Evolutionary conservation across 768 basidiomycete genomes (phyloP), one percentile per base, ranked within the genome.

Genomic region (Pleurotus pulmonarius): DNA sequence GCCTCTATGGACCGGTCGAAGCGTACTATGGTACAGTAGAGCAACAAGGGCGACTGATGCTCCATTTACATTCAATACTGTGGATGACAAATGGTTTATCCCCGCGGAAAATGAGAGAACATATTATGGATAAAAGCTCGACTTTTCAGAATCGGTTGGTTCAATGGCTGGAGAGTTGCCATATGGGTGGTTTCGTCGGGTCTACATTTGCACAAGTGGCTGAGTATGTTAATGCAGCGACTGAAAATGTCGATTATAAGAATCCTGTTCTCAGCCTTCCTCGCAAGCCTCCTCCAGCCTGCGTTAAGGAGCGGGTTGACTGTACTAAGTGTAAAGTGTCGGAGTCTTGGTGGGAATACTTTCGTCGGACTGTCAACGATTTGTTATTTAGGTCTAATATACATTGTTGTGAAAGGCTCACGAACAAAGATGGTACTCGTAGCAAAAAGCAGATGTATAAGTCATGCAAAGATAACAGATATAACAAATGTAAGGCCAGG

Each of bases 141-240:
- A 3, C 20, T 18, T 46, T 15, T 5, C 64, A 67, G 48, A 49
- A 61, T 22, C 48, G 47, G 7, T 22, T 76, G 1, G 52, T 75
- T 0, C 29, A 56, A 18, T 75, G n/a, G 57, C 41, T 77, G 3
- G 74, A 76, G 52, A 55, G 54, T 9, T 51, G 51, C 11, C 69
- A 72, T 57, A 49, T 57, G 2, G 76, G 73, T 5, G 66, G 72
- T 24, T 72, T 72, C 46, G 11, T 58, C 5, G 65, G 61, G 7
- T 68, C 64, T 1, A 54, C 63, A 0, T 49, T 61, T 24, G 59
- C 58, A 7, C 56, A 65, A 0, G 58, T 70, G 3, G 5, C 15
- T 2, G 56, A 6, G 20, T n/a, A n/a, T n/a, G n/a, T n/a, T n/a
- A n/a, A n/a, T n/a, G 16, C 16, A 25, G 13, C 25, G 54, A 20